Evolutionary conservation across 768 basidiomycete genomes (phyloP).

Genomic region (Crucibulum laeve): DNA sequence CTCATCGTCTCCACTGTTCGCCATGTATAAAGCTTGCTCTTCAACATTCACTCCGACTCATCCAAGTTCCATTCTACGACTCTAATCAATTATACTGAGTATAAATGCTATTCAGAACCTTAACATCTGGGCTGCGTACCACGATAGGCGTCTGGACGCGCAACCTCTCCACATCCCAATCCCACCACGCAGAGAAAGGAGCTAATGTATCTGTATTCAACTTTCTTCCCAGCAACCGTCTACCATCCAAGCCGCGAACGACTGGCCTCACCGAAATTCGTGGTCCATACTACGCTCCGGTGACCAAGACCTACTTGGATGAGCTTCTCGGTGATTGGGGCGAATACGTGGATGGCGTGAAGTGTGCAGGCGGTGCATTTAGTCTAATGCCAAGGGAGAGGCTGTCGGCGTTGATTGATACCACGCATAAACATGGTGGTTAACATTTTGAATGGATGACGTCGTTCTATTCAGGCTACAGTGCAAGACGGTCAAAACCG

Average conservation of each 20-base stretch:
- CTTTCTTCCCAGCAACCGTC: constrained; percentile 25
- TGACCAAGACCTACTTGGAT: constrained; percentile 34
- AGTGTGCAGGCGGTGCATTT: constrained; percentile 40
- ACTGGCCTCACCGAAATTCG: constrained; percentile 40
- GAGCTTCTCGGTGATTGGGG: constrained; percentile 37
- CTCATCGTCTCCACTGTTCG: not conserved
- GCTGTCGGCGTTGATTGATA: constrained; percentile 31
- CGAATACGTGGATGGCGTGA: constrained; percentile 38
- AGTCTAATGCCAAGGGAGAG: constrained; percentile 35
- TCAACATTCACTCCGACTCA: not conserved
- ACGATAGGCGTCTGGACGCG: not conserved
- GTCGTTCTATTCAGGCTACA: too few relatives aligned
- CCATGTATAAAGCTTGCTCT: not conserved
- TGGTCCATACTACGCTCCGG: constrained; percentile 39
- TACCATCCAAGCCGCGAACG: constrained; percentile 27
- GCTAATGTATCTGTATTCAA: constrained; percentile 9
- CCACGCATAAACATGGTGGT: constrained; percentile 31
- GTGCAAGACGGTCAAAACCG: too few relatives aligned
- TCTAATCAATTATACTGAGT: too few relatives aligned
- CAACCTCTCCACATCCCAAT: not conserved
- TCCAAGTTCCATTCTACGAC: too few relatives aligned
- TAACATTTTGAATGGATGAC: too few relatives aligned
- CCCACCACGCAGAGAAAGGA: not conserved
- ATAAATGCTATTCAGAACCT: too few relatives aligned
- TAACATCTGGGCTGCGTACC: too few relatives aligned